Evolutionary conservation across 257 asterid species (phyloP), one percentile per base, ranked within the genome.

Genomic region (Nicotiana attenuata): DNA sequence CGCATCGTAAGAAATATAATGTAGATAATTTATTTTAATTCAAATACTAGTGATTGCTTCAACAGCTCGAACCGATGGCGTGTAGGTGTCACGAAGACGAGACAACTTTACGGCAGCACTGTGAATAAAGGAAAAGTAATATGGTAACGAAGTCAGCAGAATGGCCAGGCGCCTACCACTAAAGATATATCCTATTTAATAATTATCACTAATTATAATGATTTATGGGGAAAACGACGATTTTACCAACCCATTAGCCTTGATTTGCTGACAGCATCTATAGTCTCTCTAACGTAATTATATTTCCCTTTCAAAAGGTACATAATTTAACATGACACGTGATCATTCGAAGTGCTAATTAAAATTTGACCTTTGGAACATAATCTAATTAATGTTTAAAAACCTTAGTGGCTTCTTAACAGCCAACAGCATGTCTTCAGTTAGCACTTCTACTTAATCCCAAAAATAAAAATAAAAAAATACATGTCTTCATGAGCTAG

Each of bases 221-320:
- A 50, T 50, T 75, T 47, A 75, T 3, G 24, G 17, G 17, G 80
- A 50, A 75, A 5, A 50, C 63, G 63, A 75, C 63, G 80, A 24
- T 75, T 50, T 75, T 50, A 75, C 80, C 80, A 75, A 75, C 80
- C 80, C 64, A 75, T 50, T 75, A 75, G 6, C 63, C 80, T 50
- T 75, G 80, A 75, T 75, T 75, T 75, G 80, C 80, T 75, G 80
- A 75, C 80, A 50, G 61, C 63, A 75, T 50, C 61, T 75, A 26
- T 75, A 75, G 52, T 50, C 24, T 52, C 57, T 50, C 24, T 50
- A 75, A 15, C 24, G 10, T 75, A 75, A 45, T 26, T 75, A 75
- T 14, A 75, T 75, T 26, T 2, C 45, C 63, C 26, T 73, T 73
- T 24, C 22, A 75, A 73, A 50, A 41, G 50, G 50, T 22, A 75